Evolutionary conservation across 495 filamentous ascomycete species (phyloP).

Genomic region (Talaromyces wortmannii): DNA sequence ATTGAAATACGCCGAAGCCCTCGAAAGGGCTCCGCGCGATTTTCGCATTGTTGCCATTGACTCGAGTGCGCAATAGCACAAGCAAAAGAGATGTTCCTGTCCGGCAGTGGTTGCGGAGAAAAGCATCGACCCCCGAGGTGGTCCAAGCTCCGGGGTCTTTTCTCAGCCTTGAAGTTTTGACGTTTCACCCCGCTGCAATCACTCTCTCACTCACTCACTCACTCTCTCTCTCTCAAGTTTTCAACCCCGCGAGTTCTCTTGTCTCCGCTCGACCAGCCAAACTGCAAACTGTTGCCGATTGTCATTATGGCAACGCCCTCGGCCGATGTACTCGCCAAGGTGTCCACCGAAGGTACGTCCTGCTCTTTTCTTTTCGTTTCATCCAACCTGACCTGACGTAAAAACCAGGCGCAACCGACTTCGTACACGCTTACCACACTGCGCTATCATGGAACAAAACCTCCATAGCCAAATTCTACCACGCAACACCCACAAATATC

Average conservation of each 20-base stretch:
- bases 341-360: slow-evolving; percentile 41
- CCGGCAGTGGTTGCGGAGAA: not conserved
- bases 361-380: not conserved
- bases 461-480: slow-evolving; percentile 52
- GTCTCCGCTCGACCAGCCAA: not conserved
- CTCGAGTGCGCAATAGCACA: not conserved
- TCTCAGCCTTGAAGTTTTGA: too few species aligned
- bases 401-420: slow-evolving; percentile 38
- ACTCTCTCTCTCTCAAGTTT: not conserved
- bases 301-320: slow-evolving; percentile 29
- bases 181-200: not conserved
- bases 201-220: slow-evolving; percentile 1
- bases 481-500: slow-evolving; percentile 43
- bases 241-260: not conserved
- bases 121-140: slow-evolving; percentile 22
- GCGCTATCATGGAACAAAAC: slow-evolving; percentile 48
- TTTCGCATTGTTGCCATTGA: slow-evolving; percentile 27
- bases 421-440: slow-evolving; percentile 45
- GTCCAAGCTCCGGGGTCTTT: slow-evolving; percentile 27
- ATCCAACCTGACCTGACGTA: not conserved
- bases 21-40: slow-evolving; percentile 24
- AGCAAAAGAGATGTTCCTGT: not conserved
- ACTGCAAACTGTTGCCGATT: not conserved
- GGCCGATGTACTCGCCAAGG: slow-evolving; percentile 36
- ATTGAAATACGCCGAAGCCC: slow-evolving; percentile 19